A percentile compares a stretch with the other conserved stretches of the same genome.
Evolutionary conservation across 192 early-diverging fungal genomes (phyloP).

Genomic region (Coemansia javaensis): DNA sequence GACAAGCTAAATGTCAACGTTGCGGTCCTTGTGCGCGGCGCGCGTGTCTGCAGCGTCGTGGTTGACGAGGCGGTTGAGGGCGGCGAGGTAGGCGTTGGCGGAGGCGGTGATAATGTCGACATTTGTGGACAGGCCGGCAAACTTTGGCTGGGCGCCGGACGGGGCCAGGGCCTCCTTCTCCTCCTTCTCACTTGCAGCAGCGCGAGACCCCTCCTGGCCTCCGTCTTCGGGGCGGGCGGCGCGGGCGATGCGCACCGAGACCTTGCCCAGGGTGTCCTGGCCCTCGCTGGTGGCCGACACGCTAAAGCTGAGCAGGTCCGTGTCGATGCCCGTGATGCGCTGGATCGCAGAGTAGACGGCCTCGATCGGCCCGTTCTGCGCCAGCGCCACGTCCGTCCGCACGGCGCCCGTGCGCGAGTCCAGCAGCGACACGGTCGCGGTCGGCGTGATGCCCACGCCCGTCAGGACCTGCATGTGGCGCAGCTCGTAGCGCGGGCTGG

Average conservation of each 20-base stretch:
- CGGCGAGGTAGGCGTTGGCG: slow-evolving; percentile 84
- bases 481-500: slow-evolving; percentile 55
- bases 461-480: slow-evolving; percentile 74
- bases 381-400: slow-evolving; percentile 72
- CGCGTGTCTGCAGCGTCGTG: slow-evolving; percentile 29
- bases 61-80: slow-evolving; percentile 63
- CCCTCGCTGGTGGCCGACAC: slow-evolving; percentile 83
- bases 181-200: slow-evolving; percentile 40
- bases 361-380: slow-evolving; percentile 78
- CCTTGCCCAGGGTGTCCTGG: slow-evolving; percentile 83
- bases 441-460: slow-evolving; percentile 66
- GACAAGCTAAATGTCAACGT: slow-evolving; percentile 30
- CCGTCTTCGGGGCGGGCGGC: slow-evolving; percentile 56
- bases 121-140: slow-evolving; percentile 72
- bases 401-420: slow-evolving; percentile 52
- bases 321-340: slow-evolving; percentile 67
- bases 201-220: no score
- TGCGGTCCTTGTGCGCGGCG: slow-evolving; percentile 36
- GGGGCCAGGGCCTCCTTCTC: slow-evolving; percentile 21
- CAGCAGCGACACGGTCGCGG: slow-evolving; percentile 74
- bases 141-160: slow-evolving; percentile 45
- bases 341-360: slow-evolving; percentile 88
- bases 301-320: slow-evolving; percentile 78
- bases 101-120: slow-evolving; percentile 82
- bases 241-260: slow-evolving; percentile 70